A percentile compares a stretch with the other conserved stretches of the same genome.
These are phyloP conservation scores for Daedaleopsis nitida DNA, from an alignment of 768 basidiomycete species.

Conservation along the genomic window DNA sequence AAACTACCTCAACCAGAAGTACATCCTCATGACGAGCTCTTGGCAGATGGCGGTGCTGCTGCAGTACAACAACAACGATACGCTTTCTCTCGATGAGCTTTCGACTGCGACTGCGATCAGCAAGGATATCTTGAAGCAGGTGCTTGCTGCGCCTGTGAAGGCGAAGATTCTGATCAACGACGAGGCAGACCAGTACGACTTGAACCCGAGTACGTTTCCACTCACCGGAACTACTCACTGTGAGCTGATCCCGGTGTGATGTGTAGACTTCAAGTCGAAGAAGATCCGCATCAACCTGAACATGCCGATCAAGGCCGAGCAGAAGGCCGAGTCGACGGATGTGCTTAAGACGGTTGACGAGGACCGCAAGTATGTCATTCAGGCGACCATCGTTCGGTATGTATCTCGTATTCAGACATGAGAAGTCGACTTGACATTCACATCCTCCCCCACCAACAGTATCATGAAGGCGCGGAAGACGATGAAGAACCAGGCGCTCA, in stretches of 20 bases:
- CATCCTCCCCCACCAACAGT: slow-evolving; percentile 39
- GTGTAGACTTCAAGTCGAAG: slow-evolving; percentile 84
- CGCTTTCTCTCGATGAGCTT: slow-evolving; percentile 80
- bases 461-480: slow-evolving; percentile 97
- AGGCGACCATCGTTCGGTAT: slow-evolving; percentile 88
- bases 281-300: slow-evolving; percentile 93
- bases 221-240: neutral
- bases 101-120: slow-evolving; percentile 75
- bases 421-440: no score
- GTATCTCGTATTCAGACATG: slow-evolving; percentile 16
- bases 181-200: slow-evolving; percentile 85
- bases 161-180: slow-evolving; percentile 89
- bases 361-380: slow-evolving; percentile 95
- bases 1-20: slow-evolving; percentile 91
- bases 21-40: slow-evolving; percentile 92
- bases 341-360: slow-evolving; percentile 95
- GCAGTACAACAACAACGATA: slow-evolving; percentile 92
- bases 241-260: neutral
- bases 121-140: slow-evolving; percentile 78
- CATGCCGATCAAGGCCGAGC: slow-evolving; percentile 91
- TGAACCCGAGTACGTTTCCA: slow-evolving; percentile 69
- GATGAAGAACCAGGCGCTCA: slow-evolving; percentile 90
- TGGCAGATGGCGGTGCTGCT: slow-evolving; percentile 95
- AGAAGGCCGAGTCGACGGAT: slow-evolving; percentile 86
- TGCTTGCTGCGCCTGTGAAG: slow-evolving; percentile 64